phyloP scores from a whole-genome alignment of 2,329 filamentous ascomycete species.

The Apiospora sp. region DNA sequence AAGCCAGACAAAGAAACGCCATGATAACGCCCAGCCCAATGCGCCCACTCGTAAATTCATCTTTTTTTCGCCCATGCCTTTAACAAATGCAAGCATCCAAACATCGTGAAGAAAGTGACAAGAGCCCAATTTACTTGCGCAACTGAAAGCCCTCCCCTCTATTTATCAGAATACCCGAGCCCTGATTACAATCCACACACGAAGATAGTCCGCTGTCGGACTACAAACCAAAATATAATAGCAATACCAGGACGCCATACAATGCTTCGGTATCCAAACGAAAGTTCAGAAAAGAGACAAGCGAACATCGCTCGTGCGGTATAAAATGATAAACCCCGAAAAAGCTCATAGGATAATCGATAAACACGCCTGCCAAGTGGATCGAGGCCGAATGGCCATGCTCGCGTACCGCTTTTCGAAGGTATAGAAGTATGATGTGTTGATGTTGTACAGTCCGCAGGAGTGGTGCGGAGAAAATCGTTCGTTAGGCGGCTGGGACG shows the following conservation, averaged over 20 bases:
- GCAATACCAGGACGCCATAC: constrained; percentile 18
- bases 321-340: constrained; percentile 1
- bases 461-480: neutral
- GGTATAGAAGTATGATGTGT: constrained; percentile 13
- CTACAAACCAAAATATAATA: constrained; percentile 18
- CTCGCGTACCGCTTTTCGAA: constrained; percentile 14
- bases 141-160: neutral
- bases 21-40: neutral
- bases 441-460: constrained; percentile 13
- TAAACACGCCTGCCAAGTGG: constrained; percentile 4
- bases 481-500: neutral
- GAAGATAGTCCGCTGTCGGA: constrained; percentile 14
- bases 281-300: constrained; percentile 18
- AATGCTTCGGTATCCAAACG: constrained; percentile 21
- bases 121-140: neutral
- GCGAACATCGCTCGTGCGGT: constrained; percentile 19
- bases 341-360: constrained; percentile 13
- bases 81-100: constrained; percentile 19
- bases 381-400: constrained; percentile 16
- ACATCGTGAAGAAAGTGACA: constrained; percentile 11
- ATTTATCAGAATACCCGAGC: constrained; percentile 6
- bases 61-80: constrained; percentile 9
- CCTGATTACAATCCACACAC: constrained; percentile 10
- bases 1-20: constrained; percentile 1
- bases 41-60: constrained; percentile 14